phyloP scores from a whole-genome alignment of 2,329 filamentous ascomycete species.

The Penicillium sp. region DNA sequence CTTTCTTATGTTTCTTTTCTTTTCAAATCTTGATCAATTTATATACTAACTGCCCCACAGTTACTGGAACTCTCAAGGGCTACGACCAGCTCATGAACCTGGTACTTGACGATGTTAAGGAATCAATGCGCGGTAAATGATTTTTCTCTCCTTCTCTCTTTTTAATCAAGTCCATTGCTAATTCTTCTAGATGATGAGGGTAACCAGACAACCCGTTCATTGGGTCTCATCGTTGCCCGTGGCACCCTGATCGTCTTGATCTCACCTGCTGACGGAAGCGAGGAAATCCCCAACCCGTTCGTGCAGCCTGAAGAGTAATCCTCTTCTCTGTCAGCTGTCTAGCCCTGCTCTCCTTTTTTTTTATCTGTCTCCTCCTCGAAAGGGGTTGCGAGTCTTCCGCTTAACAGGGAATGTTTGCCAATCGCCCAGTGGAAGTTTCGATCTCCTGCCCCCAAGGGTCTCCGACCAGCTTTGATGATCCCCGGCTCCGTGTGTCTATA shows the following conservation, averaged over 20 bases:
- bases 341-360: background rate
- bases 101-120: constrained; percentile 91
- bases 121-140: constrained; percentile 84
- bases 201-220: constrained; percentile 77
- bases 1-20: background rate
- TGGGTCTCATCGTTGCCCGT: constrained; percentile 85
- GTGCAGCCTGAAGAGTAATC: constrained; percentile 69
- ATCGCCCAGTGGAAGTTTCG: background rate
- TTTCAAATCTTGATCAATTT: constrained; percentile 9
- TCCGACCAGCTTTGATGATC: constrained; percentile 5
- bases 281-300: constrained; percentile 95
- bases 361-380: background rate
- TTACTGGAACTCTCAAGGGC: constrained; percentile 86
- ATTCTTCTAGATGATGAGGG: constrained; percentile 78
- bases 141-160: constrained; percentile 28
- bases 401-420: background rate
- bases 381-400: background rate
- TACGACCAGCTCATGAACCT: constrained; percentile 98
- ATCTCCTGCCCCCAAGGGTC: background rate
- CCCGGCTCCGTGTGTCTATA: constrained; percentile 5
- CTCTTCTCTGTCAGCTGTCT: background rate
- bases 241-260: constrained; percentile 92
- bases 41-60: constrained; percentile 50
- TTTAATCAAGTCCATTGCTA: constrained; percentile 16
- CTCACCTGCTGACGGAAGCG: constrained; percentile 90